A percentile compares a stretch with the other conserved stretches of the same genome.
These are phyloP conservation scores for Tolypocladium tropicale DNA, from an alignment of 2,329 filamentous ascomycete species.

Conservation along the genomic window DNA sequence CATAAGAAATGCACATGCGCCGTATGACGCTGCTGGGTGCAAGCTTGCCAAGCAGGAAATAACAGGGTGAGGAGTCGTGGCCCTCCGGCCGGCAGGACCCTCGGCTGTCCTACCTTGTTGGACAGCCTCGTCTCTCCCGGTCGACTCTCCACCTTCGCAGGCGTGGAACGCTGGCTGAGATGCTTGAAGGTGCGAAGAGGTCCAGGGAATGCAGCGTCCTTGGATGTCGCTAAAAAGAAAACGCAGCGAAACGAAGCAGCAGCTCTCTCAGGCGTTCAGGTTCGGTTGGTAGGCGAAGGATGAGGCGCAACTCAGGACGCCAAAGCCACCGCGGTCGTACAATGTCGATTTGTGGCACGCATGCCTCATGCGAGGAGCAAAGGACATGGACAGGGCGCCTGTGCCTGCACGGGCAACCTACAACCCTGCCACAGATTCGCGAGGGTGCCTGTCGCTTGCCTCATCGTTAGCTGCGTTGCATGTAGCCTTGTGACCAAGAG, in stretches of 20 bases:
- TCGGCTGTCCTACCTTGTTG: neutral
- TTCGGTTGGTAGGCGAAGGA: neutral
- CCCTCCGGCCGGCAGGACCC: too few relatives aligned
- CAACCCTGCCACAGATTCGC: neutral
- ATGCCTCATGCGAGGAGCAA: conserved; percentile 1
- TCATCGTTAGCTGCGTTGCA: neutral
- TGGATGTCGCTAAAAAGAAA: neutral
- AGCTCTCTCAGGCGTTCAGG: neutral
- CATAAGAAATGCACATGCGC: neutral
- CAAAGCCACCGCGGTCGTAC: conserved; percentile 7
- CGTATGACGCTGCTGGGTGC: neutral
- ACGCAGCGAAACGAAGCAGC: conserved; percentile 1
- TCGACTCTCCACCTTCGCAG: neutral
- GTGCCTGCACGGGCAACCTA: neutral
- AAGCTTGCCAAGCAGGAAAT: neutral
- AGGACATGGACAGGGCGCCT: neutral
- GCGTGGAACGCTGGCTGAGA: neutral
- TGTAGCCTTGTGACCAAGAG: neutral
- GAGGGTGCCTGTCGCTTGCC: neutral
- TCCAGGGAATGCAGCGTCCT: neutral
- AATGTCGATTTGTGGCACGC: conserved; percentile 11
- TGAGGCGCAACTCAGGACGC: neutral
- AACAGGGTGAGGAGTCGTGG: neutral
- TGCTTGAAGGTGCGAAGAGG: neutral
- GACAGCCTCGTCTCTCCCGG: neutral